Evolutionary conservation across 2,329 filamentous ascomycete genomes (phyloP).

Genomic region (Colletotrichum musae): DNA sequence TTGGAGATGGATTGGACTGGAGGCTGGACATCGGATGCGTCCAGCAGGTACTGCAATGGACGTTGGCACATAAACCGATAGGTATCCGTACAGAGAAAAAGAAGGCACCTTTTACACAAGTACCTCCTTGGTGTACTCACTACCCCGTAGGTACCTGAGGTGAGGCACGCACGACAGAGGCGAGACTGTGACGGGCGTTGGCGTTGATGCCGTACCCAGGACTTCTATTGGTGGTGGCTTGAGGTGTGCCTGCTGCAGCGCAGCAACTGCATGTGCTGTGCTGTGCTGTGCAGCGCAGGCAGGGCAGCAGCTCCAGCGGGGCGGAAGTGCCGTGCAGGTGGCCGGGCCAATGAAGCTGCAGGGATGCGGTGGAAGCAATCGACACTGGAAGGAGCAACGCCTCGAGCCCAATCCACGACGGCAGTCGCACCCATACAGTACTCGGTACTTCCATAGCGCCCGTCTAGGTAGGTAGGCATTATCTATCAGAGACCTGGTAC

Average conservation of each 20-base stretch:
- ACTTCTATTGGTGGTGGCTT: too few relatives aligned
- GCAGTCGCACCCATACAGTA: neutral
- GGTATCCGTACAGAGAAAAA: too few relatives aligned
- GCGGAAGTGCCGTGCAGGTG: conserved; percentile 32
- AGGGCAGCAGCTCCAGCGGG: conserved; percentile 29
- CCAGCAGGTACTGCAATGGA: too few relatives aligned
- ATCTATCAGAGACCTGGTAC: neutral
- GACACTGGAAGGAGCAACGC: neutral
- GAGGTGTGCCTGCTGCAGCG: neutral
- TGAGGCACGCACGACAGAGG: too few relatives aligned
- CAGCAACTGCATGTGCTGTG: conserved; percentile 5
- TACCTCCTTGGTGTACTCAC: too few relatives aligned
- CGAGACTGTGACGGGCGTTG: too few relatives aligned
- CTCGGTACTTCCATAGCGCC: neutral
- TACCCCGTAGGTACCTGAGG: too few relatives aligned
- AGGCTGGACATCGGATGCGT: too few relatives aligned
- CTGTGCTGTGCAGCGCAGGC: neutral
- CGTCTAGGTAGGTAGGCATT: neutral
- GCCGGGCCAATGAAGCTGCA: conserved; percentile 31
- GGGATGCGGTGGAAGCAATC: neutral
- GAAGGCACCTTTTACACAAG: too few relatives aligned
- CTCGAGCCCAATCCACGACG: neutral
- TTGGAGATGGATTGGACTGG: too few relatives aligned
- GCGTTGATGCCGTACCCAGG: too few relatives aligned
- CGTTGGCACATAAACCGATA: too few relatives aligned